These are phyloP conservation scores for Xylariaceae sp. DNA, from an alignment of 2,329 filamentous ascomycete genomes.

Conservation along the genomic window DNA sequence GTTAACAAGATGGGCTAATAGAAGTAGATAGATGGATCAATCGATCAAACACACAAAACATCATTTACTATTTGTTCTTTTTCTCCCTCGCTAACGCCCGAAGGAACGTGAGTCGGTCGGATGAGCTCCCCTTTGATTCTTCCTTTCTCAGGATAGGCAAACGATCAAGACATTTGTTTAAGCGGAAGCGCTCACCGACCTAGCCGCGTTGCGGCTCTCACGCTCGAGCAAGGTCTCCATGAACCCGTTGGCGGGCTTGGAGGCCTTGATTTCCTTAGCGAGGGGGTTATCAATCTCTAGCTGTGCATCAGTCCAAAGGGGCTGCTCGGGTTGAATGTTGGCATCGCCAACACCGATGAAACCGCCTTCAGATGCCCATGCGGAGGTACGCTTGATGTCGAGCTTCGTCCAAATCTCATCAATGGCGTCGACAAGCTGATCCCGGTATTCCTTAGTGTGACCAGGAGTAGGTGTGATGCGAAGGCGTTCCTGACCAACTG, in stretches of 20 bases:
- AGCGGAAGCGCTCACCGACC: constrained; percentile 31
- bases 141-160: constrained; percentile 8
- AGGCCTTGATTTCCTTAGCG: constrained; percentile 56
- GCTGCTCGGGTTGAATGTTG: constrained; percentile 54
- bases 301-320: constrained; percentile 92
- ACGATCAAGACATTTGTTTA: constrained; percentile 23
- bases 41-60: constrained; percentile 14
- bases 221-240: constrained; percentile 58
- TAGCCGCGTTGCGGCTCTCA: constrained; percentile 36
- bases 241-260: constrained; percentile 37
- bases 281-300: constrained; percentile 66
- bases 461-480: constrained; percentile 95
- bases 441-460: constrained; percentile 78
- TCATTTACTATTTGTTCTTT: constrained; percentile 15
- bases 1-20: constrained; percentile 10
- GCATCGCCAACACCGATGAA: constrained; percentile 90
- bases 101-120: constrained; percentile 33
- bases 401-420: constrained; percentile 87
- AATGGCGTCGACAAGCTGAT: constrained; percentile 78
- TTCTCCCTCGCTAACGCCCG: constrained; percentile 22
- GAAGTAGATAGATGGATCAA: no score
- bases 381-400: constrained; percentile 84
- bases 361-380: constrained; percentile 87
- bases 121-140: constrained; percentile 28
- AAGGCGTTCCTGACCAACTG: constrained; percentile 94